These are phyloP conservation scores for Erucastrum elatum DNA, from an alignment of 345 rosid species.

Conservation along the genomic window DNA sequence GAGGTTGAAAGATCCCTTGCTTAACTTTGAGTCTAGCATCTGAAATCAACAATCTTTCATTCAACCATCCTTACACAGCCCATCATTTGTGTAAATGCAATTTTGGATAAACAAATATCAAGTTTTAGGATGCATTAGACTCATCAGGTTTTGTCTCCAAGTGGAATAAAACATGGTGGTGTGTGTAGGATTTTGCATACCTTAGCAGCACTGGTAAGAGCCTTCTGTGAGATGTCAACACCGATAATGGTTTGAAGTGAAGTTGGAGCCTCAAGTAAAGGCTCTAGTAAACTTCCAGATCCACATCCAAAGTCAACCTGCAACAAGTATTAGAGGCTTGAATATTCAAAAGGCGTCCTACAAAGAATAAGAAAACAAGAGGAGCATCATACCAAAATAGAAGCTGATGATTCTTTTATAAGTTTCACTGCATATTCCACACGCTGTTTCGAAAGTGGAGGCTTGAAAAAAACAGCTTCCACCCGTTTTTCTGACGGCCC, in stretches of 20 bases:
- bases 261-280: conserved; percentile 69
- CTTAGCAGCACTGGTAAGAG: conserved; percentile 89
- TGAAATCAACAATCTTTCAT: conserved; percentile 17
- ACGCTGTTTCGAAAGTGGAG: conserved; percentile 88
- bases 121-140: neutral
- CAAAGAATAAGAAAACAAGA: neutral
- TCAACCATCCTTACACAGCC: neutral
- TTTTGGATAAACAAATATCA: neutral
- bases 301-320: conserved; percentile 95
- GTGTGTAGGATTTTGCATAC: conserved; percentile 36
- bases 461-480: conserved; percentile 78
- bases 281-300: conserved; percentile 81
- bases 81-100: neutral
- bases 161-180: neutral
- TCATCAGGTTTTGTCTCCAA: neutral
- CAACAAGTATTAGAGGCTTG: conserved; percentile 10
- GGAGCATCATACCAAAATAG: conserved; percentile 52
- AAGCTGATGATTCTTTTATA: conserved; percentile 39
- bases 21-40: conserved; percentile 79
- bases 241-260: conserved; percentile 70
- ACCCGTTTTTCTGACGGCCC: conserved; percentile 84
- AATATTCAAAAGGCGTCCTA: neutral
- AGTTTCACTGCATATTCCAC: conserved; percentile 79
- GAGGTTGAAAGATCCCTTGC: conserved; percentile 48
- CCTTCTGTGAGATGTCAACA: conserved; percentile 74